Percentiles rank a stretch among this genome's conserved stretches.
Evolutionary conservation across 306 rosid genomes (phyloP).

Genomic region (Sechiopsis laciniata): DNA sequence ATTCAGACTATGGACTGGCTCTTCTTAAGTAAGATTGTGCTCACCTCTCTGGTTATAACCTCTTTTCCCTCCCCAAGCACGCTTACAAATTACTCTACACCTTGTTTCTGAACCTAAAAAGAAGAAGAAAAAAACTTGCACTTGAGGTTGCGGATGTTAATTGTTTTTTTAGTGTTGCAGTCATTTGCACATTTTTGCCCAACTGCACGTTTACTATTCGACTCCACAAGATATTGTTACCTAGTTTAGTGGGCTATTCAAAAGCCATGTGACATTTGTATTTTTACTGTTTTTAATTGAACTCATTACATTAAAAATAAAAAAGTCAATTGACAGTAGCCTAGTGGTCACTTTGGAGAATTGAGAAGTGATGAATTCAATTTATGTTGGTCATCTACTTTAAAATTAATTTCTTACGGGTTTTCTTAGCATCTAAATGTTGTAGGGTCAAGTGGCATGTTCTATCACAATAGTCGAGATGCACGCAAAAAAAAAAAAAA

Average conservation of each 20-base stretch:
- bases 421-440: too few relatives aligned
- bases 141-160: neutral
- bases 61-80: neutral
- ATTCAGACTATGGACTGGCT: constrained; percentile 51
- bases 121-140: neutral
- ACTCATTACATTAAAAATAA: neutral
- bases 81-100: neutral
- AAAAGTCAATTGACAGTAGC: too few relatives aligned
- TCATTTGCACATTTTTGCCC: neutral
- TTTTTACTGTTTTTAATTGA: neutral
- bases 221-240: neutral
- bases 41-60: neutral
- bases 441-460: too few relatives aligned
- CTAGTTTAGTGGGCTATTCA: neutral
- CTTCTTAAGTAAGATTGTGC: constrained; percentile 29
- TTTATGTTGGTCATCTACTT: too few relatives aligned
- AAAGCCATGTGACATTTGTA: neutral
- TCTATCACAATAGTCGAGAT: too few relatives aligned
- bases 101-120: neutral
- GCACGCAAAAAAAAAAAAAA: too few relatives aligned
- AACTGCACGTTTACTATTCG: neutral
- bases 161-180: neutral
- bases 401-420: too few relatives aligned
- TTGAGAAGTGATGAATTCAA: too few relatives aligned
- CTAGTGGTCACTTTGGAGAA: too few relatives aligned